These are phyloP conservation scores for Xenoacremonium recifei DNA, from an alignment of 2,329 filamentous ascomycete genomes.

Conservation along the genomic window DNA sequence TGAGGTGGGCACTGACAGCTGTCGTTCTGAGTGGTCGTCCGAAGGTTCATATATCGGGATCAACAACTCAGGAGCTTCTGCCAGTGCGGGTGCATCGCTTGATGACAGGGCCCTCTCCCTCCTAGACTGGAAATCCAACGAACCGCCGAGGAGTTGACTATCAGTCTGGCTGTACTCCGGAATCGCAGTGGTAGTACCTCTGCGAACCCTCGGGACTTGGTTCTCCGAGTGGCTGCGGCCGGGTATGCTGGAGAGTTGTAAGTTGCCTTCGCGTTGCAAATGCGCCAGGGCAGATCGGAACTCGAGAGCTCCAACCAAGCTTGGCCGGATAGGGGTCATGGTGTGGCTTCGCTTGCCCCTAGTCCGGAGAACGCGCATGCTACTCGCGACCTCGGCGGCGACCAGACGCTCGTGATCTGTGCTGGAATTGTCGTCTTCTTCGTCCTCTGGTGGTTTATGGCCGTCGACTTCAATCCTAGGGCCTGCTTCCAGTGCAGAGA, in stretches of 20 bases:
- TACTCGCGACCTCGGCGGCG: slow-evolving; percentile 82
- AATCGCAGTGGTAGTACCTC: slow-evolving; percentile 27
- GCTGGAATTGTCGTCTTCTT: slow-evolving; percentile 46
- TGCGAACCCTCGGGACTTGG: slow-evolving; percentile 23
- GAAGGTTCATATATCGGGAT: slow-evolving; percentile 10
- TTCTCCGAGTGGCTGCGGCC: slow-evolving; percentile 53
- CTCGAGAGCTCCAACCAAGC: slow-evolving; percentile 88
- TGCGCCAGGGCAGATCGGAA: slow-evolving; percentile 90
- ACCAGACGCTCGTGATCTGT: slow-evolving; percentile 61
- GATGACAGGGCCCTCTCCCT: slow-evolving; percentile 45
- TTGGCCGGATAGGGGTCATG: slow-evolving; percentile 84
- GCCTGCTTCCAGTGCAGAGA: slow-evolving; percentile 43
- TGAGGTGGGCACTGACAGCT: slow-evolving; percentile 17
- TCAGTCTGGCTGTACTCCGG: slow-evolving; percentile 15
- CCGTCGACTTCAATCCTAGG: slow-evolving; percentile 48
- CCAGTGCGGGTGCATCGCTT: slow-evolving; percentile 33
- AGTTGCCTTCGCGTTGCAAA: slow-evolving; percentile 76
- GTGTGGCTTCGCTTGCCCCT: slow-evolving; percentile 66
- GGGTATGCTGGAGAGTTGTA: slow-evolving; percentile 67
- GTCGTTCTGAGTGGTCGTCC: slow-evolving; percentile 15
- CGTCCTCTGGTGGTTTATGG: slow-evolving; percentile 30
- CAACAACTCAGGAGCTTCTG: slow-evolving; percentile 13
- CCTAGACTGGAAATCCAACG: slow-evolving; percentile 6
- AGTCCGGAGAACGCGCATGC: slow-evolving; percentile 83
- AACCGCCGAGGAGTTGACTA: slow-evolving; percentile 1